phyloP scores from a whole-genome alignment of 2,329 filamentous ascomycete genomes.

The Ascochyta rabiei region DNA sequence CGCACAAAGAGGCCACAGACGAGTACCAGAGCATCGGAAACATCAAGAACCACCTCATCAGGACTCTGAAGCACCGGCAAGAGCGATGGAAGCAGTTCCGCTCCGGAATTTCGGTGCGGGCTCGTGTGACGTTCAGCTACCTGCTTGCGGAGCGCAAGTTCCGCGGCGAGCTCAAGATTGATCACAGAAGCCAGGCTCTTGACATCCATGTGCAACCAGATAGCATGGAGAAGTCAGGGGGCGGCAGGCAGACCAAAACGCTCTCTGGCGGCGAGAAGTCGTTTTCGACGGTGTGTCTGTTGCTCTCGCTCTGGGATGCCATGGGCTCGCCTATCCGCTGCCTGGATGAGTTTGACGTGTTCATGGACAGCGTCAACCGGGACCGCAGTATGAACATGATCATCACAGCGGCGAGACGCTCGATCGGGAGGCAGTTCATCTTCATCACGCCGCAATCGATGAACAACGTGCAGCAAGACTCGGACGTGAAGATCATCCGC shows the following conservation, averaged over 20 bases:
- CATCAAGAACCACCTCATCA: constrained; percentile 52
- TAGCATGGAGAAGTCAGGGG: constrained; percentile 69
- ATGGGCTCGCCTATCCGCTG: constrained; percentile 96
- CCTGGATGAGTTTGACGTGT: constrained; percentile 97
- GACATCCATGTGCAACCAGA: constrained; percentile 77
- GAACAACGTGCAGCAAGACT: constrained; percentile 48
- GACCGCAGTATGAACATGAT: constrained; percentile 94
- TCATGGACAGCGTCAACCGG: constrained; percentile 98
- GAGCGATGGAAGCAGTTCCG: constrained; percentile 82
- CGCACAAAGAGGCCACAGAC: constrained; percentile 27
- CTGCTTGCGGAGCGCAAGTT: constrained; percentile 89
- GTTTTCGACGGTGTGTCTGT: constrained; percentile 92
- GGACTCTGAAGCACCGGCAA: constrained; percentile 71
- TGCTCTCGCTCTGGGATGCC: constrained; percentile 94
- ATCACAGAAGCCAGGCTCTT: constrained; percentile 76
- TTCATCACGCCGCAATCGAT: constrained; percentile 94
- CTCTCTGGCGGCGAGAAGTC: constrained; percentile 97
- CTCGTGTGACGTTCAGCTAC: constrained; percentile 85
- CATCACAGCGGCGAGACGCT: constrained; percentile 81
- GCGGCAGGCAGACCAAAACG: constrained; percentile 85
- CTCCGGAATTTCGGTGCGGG: constrained; percentile 80
- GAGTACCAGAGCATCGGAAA: constrained; percentile 25
- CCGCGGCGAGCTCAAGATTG: constrained; percentile 77
- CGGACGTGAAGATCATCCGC: constrained; percentile 82
- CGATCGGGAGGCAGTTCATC: constrained; percentile 91